Percentiles rank a stretch among this genome's conserved stretches.
Evolutionary conservation across 805 yeast genomes (phyloP).

Genomic region (Yamadazyma paraphyllophila): DNA sequence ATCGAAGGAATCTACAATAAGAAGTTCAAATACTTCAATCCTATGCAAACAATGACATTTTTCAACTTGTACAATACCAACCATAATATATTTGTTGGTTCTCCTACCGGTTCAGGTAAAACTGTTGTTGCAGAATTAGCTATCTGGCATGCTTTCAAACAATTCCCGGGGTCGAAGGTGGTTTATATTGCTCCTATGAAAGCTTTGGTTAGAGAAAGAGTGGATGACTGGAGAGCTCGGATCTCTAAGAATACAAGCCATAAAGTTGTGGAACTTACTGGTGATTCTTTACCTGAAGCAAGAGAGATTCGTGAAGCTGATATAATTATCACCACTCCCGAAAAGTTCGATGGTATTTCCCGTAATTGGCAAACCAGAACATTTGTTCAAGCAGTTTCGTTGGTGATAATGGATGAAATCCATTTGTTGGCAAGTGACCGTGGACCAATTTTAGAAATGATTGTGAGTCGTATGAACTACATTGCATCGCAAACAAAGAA

Average conservation of each 20-base stretch:
- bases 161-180: conserved; percentile 74
- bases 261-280: conserved; percentile 73
- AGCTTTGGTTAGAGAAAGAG: conserved; percentile 79
- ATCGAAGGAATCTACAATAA: conserved; percentile 66
- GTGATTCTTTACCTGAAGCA: conserved; percentile 77
- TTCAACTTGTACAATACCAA: conserved; percentile 81
- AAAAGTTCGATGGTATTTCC: conserved; percentile 83
- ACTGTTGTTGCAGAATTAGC: conserved; percentile 97
- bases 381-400: conserved; percentile 70
- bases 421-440: conserved; percentile 82
- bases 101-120: conserved; percentile 98
- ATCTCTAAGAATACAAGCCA: conserved; percentile 46
- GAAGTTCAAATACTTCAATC: conserved; percentile 85
- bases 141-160: conserved; percentile 91
- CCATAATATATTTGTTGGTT: conserved; percentile 85
- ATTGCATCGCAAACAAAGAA: conserved; percentile 58
- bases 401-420: conserved; percentile 83
- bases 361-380: conserved; percentile 81
- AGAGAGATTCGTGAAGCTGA: conserved; percentile 65
- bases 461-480: conserved; percentile 83
- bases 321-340: conserved; percentile 80
- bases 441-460: conserved; percentile 84
- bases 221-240: conserved; percentile 71
- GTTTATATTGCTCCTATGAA: conserved; percentile 91
- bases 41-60: conserved; percentile 98